Base-by-base conservation (phyloP, 805 yeast genomes). In the Brettanomyces naardenensis region DNA sequence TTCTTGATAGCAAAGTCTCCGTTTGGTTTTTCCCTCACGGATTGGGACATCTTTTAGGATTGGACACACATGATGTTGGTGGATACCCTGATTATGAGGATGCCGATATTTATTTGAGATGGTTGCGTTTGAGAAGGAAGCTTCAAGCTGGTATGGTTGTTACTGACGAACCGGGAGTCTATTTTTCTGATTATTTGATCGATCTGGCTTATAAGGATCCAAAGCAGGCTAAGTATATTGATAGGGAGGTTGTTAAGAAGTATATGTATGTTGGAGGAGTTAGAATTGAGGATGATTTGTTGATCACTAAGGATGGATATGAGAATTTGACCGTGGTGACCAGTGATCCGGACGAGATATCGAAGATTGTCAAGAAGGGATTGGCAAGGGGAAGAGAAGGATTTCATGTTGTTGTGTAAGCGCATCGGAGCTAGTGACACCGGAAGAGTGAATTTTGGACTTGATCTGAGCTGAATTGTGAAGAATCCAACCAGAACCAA, bases 41-140 rank as follows among this genome's bases (percentile, higher is more conserved):
- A 0, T 65, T 92, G 40, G 98, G 98, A 11, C 98, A 90, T 55
- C 66, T 87, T 53, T 62, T 90, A 29, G 98, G 98, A 19, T 70
- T 90, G 81, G 96, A 90, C 55, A 88, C 95, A 3, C 98, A 92
- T 59, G 98, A 90, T 61, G 94, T 87, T 33, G 97, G 86, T 30
- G 97, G 98, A 1, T 54, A 69, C 44, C 78, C 97, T 13, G 78
- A 90, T 58, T 89, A 89, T 56, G 74, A 78, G 3, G 98, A 90
- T 56, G 72, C 83, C 6, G 79, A 92, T 56, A 83, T 84, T 20
- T 68, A 81, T 61, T 71, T 87, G 50, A 65, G 72, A 41, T 87
- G 84, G 55, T 71, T 90, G 53, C 78, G 98, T 56, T 62, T 92
- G 39, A 74, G 97, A 50, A 76, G 97, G 51, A 57, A 62, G 1